Percentiles rank a stretch among this genome's conserved stretches.
Evolutionary conservation across 1,284 basidiomycete species (phyloP).

Genomic region (Rhodofomes roseus): DNA sequence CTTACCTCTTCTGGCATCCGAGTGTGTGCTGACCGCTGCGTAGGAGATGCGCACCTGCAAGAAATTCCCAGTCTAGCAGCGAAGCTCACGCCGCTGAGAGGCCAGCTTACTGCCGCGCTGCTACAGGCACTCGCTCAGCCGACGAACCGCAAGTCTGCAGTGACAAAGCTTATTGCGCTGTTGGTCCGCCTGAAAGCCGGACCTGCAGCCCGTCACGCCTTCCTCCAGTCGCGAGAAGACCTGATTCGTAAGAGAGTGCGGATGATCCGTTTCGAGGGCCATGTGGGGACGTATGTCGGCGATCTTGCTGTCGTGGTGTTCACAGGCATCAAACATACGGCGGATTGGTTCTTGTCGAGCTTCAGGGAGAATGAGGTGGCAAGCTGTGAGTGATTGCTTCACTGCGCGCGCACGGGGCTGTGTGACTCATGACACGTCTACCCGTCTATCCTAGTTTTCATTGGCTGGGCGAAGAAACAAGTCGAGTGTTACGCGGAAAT

Average conservation of each 20-base stretch:
- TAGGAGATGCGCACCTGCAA: conserved; percentile 63
- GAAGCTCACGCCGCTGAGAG: conserved; percentile 68
- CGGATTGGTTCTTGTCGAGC: conserved; percentile 95
- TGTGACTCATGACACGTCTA: background rate
- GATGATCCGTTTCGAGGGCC: conserved; percentile 89
- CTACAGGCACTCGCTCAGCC: conserved; percentile 72
- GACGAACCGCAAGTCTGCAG: conserved; percentile 75
- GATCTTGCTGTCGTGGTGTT: conserved; percentile 84
- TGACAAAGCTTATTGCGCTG: conserved; percentile 69
- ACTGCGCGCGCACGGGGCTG: conserved; percentile 2
- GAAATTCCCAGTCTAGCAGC: conserved; percentile 50
- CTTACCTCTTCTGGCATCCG: background rate
- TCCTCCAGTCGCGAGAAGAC: conserved; percentile 76
- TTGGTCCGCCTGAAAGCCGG: conserved; percentile 76
- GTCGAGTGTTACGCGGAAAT: conserved; percentile 82
- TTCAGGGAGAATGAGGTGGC: conserved; percentile 95
- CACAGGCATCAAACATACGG: conserved; percentile 90
- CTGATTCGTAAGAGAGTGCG: conserved; percentile 77
- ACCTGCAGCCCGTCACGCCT: conserved; percentile 78
- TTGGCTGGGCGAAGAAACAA: conserved; percentile 91
- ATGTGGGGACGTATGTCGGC: conserved; percentile 77
- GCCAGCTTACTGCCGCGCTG: conserved; percentile 70
- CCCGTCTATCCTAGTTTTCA: conserved; percentile 60
- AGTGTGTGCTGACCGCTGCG: background rate
- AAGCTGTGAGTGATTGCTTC: conserved; percentile 58